These are phyloP conservation scores for Tylopilus cervinicoccineus DNA, from an alignment of 768 basidiomycete species.

Conservation along the genomic window DNA sequence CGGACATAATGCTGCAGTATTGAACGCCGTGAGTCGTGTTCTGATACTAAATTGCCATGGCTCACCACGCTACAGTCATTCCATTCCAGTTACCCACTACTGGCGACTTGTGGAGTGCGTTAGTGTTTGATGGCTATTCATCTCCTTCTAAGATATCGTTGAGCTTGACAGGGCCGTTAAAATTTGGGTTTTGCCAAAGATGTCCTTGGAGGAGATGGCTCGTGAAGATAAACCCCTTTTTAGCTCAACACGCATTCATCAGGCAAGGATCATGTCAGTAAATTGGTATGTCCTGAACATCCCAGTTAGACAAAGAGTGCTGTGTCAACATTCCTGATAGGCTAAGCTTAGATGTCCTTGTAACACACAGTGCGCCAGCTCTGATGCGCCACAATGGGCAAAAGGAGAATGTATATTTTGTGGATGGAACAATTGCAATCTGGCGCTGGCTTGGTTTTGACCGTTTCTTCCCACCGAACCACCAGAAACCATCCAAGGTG, in stretches of 20 bases:
- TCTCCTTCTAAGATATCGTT: neutral
- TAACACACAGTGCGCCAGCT: slow-evolving; percentile 52
- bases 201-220: slow-evolving; percentile 35
- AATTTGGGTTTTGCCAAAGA: slow-evolving; percentile 61
- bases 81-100: slow-evolving; percentile 56
- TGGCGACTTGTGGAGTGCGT: slow-evolving; percentile 77
- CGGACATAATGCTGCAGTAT: slow-evolving; percentile 67
- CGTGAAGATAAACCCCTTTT: slow-evolving; percentile 78
- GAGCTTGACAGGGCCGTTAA: slow-evolving; percentile 74
- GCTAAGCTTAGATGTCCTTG: slow-evolving; percentile 52
- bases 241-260: slow-evolving; percentile 62
- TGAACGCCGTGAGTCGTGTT: slow-evolving; percentile 49
- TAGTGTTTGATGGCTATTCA: neutral
- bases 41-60: neutral
- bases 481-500: slow-evolving; percentile 31
- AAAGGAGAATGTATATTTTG: slow-evolving; percentile 27
- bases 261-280: slow-evolving; percentile 59
- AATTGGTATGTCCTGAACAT: slow-evolving; percentile 43
- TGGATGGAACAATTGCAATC: slow-evolving; percentile 50
- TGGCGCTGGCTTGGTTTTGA: slow-evolving; percentile 69
- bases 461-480: slow-evolving; percentile 56
- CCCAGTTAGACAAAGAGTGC: neutral
- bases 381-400: slow-evolving; percentile 35
- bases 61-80: slow-evolving; percentile 48
- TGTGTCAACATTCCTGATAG: slow-evolving; percentile 30